Conservation (phyloP, 129 eudicot species). For the Escallonia herrerae region DNA sequence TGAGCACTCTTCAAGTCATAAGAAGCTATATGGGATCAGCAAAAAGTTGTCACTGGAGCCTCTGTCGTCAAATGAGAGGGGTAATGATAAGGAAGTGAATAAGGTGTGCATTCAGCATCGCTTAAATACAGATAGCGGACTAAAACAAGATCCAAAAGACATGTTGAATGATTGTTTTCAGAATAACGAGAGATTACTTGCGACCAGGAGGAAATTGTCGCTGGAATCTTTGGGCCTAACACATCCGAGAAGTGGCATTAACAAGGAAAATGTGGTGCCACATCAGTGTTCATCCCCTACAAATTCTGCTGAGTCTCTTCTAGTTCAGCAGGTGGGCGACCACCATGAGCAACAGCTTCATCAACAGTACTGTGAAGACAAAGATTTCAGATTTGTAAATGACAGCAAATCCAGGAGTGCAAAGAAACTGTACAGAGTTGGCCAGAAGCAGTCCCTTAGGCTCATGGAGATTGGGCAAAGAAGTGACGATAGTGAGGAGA, state of each 20-base stretch:
- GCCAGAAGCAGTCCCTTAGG: conserved; percentile 9
- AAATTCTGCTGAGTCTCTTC: conserved; percentile 7
- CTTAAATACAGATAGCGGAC: conserved; percentile 9
- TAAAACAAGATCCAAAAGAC: conserved; percentile 18
- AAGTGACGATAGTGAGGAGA: not conserved
- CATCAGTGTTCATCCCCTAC: conserved; percentile 5
- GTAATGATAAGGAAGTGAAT: conserved; percentile 8
- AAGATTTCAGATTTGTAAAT: conserved; percentile 7
- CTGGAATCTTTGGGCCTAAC: conserved; percentile 4
- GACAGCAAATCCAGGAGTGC: conserved; percentile 2
- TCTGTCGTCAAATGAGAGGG: conserved; percentile 23
- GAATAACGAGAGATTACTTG: not conserved
- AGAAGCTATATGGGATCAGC: conserved; percentile 9
- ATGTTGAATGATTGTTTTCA: not conserved
- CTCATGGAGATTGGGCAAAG: conserved; percentile 11
- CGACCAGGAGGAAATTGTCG: conserved; percentile 17
- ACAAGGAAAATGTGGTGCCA: conserved; percentile 4
- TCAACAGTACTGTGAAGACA: conserved; percentile 7
- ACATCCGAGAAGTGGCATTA: conserved; percentile 10
- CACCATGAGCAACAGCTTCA: conserved; percentile 1
- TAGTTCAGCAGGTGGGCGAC: not conserved
- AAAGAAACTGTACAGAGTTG: conserved; percentile 13
- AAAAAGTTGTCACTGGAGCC: conserved; percentile 27
- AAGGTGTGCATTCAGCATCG: conserved; percentile 11
- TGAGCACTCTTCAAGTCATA: conserved; percentile 14